These are phyloP conservation scores for Periconia sp. DNA, from an alignment of 2,329 filamentous ascomycete species.

Conservation along the genomic window DNA sequence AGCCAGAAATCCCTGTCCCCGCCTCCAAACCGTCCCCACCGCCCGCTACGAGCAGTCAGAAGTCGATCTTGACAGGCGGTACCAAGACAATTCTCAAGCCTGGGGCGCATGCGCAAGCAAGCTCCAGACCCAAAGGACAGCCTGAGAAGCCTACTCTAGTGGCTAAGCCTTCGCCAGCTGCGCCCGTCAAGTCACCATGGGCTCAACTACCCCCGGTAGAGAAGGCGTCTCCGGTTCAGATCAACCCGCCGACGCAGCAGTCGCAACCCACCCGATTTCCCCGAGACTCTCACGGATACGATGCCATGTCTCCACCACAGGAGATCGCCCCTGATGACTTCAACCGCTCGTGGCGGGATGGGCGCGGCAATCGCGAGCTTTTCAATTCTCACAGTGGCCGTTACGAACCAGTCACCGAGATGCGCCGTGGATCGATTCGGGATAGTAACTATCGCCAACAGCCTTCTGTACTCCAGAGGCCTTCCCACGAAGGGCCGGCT, in stretches of 20 bases:
- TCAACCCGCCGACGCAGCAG: slow-evolving; percentile 60
- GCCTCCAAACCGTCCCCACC: slow-evolving; percentile 20
- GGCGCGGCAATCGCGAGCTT: slow-evolving; percentile 73
- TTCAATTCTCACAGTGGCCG: slow-evolving; percentile 95
- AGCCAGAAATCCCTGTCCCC: slow-evolving; percentile 8
- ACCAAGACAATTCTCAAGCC: slow-evolving; percentile 59
- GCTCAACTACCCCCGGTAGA: slow-evolving; percentile 85
- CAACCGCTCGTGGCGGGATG: slow-evolving; percentile 82
- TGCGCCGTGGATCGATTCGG: slow-evolving; percentile 70
- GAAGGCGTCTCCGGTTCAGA: slow-evolving; percentile 72
- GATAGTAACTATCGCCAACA: slow-evolving; percentile 76
- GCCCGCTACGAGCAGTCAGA: slow-evolving; percentile 37
- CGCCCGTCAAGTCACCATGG: slow-evolving; percentile 89
- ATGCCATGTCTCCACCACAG: slow-evolving; percentile 62
- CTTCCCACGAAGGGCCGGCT: slow-evolving; percentile 68
- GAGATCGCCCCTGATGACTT: slow-evolving; percentile 96
- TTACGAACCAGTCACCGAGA: slow-evolving; percentile 85
- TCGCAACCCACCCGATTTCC: slow-evolving; percentile 57
- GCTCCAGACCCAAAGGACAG: slow-evolving; percentile 62
- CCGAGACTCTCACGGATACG: slow-evolving; percentile 63
- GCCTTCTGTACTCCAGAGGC: slow-evolving; percentile 79
- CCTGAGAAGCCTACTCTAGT: slow-evolving; percentile 75
- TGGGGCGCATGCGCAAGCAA: slow-evolving; percentile 44
- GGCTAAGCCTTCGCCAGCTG: slow-evolving; percentile 71
- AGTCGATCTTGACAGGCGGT: slow-evolving; percentile 43